These are phyloP conservation scores for Thecaphora thlaspeos DNA, from an alignment of 1,284 basidiomycete genomes.

Conservation along the genomic window DNA sequence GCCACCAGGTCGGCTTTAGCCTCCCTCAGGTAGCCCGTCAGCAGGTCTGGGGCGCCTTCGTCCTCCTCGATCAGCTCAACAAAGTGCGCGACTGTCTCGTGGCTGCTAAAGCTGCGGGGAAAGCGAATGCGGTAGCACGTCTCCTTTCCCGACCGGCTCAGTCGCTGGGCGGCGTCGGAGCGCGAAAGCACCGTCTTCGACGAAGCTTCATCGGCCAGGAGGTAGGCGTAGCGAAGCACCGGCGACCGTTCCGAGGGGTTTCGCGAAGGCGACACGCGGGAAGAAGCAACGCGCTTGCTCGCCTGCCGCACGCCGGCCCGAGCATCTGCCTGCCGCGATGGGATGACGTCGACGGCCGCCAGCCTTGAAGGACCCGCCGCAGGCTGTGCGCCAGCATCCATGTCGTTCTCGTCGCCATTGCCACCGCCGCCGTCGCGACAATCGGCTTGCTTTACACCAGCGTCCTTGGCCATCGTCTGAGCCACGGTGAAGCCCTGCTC, in stretches of 20 bases:
- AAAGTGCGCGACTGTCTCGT: not conserved
- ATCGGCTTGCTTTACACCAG: slow-evolving; percentile 4
- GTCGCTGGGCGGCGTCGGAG: not conserved
- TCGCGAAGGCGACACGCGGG: no score
- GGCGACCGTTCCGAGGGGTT: no score
- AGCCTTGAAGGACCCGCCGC: no score
- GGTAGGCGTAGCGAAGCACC: not conserved
- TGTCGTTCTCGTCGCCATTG: not conserved
- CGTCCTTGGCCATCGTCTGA: slow-evolving; percentile 22
- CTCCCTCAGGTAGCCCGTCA: not conserved
- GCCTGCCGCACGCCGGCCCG: no score
- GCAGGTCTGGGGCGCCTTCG: not conserved
- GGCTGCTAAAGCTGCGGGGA: not conserved
- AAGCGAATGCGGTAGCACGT: not conserved
- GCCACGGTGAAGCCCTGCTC: slow-evolving; percentile 48
- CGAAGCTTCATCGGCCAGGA: not conserved
- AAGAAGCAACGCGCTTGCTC: no score
- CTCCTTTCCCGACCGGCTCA: not conserved
- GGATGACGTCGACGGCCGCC: no score
- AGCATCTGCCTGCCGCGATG: no score
- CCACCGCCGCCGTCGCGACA: no score
- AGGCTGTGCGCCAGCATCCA: no score
- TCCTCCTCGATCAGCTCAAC: slow-evolving; percentile 2
- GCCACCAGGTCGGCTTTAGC: not conserved
- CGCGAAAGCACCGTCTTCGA: not conserved